Base-by-base conservation (phyloP, 2,329 filamentous ascomycete species). In the Dactylella cylindrospora region DNA sequence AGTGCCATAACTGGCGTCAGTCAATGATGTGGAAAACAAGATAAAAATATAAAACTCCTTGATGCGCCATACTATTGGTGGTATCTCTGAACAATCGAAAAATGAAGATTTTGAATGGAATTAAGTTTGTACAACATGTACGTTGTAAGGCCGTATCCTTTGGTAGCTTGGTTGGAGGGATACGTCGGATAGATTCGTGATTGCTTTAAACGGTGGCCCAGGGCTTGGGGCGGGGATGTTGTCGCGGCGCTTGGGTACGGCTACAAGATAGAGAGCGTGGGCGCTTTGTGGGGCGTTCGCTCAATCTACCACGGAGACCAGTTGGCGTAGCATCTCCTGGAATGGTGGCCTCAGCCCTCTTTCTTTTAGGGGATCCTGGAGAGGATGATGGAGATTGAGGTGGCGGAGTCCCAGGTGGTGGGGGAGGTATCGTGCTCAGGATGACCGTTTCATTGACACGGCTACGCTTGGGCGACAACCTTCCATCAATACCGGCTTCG, bases 381-480 rank as follows among this genome's bases (percentile, higher is more conserved):
- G 52, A 57, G 5, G 35, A 22, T 2, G 29, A 36, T 9, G 44
- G 43, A 15, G 40, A 40, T 5, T 5, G 19, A 20, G 44, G 52
- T 2, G 49, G 49, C 23, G 47, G 33, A 12, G 57, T 50, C 3
- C 35, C 43, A 1, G 49, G 25, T 4, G 57, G 57, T 33, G 57
- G 57, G 3, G 57, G 57, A 1, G 50, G 57, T 15, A 53, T 29
- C n/a, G 46, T 62, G 22, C 20, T 62, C 6, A 62, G 38, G 10
- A 62, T 49, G 28, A 62, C 20, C 49, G 49, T 62, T 20, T 62
- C 57, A 33, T 62, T 62, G 50, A 45, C 39, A 15, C 57, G 57
- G 31, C 57, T 54, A 32, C 57, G 57, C 38, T 62, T 62, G n/a
- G 49, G 57, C 33, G 41, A 62, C 2, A 15, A 36, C 5, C 40